Evolutionary conservation across 768 basidiomycete species (phyloP).

Genomic region (Naganishia vishniacii): DNA sequence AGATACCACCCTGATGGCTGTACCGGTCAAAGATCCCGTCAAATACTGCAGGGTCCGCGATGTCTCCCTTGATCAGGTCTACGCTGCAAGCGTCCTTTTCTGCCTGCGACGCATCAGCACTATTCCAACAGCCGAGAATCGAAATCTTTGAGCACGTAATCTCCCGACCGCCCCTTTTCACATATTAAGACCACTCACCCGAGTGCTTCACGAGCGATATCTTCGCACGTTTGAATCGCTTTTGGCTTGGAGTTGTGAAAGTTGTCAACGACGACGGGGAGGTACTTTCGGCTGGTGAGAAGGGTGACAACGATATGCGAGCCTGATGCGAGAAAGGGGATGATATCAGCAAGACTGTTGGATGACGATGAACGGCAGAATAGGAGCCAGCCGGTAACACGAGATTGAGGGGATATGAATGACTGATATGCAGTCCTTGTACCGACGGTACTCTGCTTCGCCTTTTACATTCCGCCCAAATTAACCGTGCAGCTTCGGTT

Average conservation of each 20-base stretch:
- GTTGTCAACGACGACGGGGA: constrained; percentile 92
- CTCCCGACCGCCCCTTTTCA: neutral
- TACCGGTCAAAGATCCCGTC: constrained; percentile 75
- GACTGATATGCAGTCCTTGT: too few relatives aligned
- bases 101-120: constrained; percentile 3
- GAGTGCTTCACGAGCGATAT: constrained; percentile 71
- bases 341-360: constrained; percentile 23
- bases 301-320: constrained; percentile 87
- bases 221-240: constrained; percentile 63
- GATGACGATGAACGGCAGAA: neutral
- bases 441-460: too few relatives aligned
- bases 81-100: constrained; percentile 19
- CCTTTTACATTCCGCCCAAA: too few relatives aligned
- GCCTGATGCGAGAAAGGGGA: constrained; percentile 54
- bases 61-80: constrained; percentile 58
- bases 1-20: constrained; percentile 74
- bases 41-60: constrained; percentile 75
- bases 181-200: constrained; percentile 36
- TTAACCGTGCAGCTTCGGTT: too few relatives aligned
- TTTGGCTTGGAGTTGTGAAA: constrained; percentile 80
- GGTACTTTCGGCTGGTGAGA: constrained; percentile 79
- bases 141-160: neutral
- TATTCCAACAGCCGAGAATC: neutral
- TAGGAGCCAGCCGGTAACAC: too few relatives aligned
- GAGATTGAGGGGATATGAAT: too few relatives aligned